Percentiles rank a stretch among this genome's conserved stretches.
These are phyloP conservation scores for Hippophae gyantsensis DNA, from an alignment of 306 rosid genomes.

Conservation along the genomic window DNA sequence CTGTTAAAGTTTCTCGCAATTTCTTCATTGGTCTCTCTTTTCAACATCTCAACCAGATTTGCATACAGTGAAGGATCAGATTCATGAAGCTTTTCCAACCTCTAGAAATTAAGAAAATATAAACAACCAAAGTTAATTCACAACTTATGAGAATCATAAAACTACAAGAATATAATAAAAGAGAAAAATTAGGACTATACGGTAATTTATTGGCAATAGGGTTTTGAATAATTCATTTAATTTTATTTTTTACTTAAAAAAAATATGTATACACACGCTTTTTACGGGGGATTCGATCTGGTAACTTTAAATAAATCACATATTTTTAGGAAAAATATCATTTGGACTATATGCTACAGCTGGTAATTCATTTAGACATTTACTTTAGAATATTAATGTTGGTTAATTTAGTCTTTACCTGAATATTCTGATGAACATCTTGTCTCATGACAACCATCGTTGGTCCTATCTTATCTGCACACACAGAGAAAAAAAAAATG, in stretches of 20 bases:
- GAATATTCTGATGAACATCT: conserved; percentile 45
- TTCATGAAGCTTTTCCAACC: conserved; percentile 43
- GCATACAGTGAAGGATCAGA: conserved; percentile 39
- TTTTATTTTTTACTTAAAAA: no score
- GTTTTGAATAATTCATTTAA: no score
- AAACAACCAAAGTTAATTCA: not conserved
- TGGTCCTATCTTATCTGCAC: conserved; percentile 78
- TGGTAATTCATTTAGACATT: not conserved
- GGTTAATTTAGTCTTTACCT: not conserved
- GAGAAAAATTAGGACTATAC: no score
- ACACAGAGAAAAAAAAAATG: not conserved
- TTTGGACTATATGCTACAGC: no score
- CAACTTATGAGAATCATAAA: no score
- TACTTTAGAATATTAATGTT: not conserved
- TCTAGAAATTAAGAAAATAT: conserved; percentile 22
- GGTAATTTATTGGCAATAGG: no score
- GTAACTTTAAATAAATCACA: no score
- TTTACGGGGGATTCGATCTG: no score
- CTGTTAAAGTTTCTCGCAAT: conserved; percentile 30
- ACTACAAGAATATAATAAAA: no score
- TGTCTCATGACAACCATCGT: conserved; percentile 71
- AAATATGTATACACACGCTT: no score
- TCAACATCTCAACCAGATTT: conserved; percentile 58
- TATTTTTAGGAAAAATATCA: no score
- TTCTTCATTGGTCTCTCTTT: conserved; percentile 44